phyloP scores from a whole-genome alignment of 192 early-diverging fungal species.

The Coemansia sp. region DNA sequence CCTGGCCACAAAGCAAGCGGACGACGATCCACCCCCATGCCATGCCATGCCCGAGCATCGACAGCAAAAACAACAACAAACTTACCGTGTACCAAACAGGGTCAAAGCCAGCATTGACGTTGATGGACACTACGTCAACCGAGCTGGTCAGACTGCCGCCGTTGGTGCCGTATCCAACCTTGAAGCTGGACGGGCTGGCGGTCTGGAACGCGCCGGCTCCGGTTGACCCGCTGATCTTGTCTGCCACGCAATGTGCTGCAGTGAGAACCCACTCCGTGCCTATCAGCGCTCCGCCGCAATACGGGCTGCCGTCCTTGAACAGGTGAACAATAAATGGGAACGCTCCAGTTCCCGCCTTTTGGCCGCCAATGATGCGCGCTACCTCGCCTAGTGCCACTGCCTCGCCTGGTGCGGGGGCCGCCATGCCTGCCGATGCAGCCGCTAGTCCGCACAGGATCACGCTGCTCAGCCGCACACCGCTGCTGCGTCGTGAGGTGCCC shows the following conservation, averaged over 20 bases:
- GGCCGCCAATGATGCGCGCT: slow-evolving; percentile 40
- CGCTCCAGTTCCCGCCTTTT: slow-evolving; percentile 12
- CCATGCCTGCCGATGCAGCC: slow-evolving; percentile 1
- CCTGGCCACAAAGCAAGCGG: not conserved
- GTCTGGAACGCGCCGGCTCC: slow-evolving; percentile 23
- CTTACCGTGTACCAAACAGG: slow-evolving; percentile 46
- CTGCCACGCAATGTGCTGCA: slow-evolving; percentile 49
- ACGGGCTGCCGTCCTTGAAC: slow-evolving; percentile 31
- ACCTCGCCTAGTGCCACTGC: not conserved
- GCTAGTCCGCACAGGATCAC: slow-evolving; percentile 1
- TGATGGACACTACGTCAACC: slow-evolving; percentile 33
- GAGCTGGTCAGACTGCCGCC: slow-evolving; percentile 9
- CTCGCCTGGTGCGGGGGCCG: too few species aligned
- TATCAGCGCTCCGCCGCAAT: slow-evolving; percentile 42
- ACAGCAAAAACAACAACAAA: not conserved
- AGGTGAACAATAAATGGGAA: slow-evolving; percentile 47
- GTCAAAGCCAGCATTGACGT: slow-evolving; percentile 34
- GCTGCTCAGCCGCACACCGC: not conserved
- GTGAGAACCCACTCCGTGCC: slow-evolving; percentile 46
- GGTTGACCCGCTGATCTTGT: not conserved
- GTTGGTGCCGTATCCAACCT: slow-evolving; percentile 31
- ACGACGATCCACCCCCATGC: too few species aligned
- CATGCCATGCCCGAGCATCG: too few species aligned
- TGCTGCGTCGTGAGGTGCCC: not conserved
- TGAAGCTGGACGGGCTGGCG: slow-evolving; percentile 8